Evolutionary conservation across 2,329 filamentous ascomycete genomes (phyloP).

Genomic region (Cercospora citrullina): DNA sequence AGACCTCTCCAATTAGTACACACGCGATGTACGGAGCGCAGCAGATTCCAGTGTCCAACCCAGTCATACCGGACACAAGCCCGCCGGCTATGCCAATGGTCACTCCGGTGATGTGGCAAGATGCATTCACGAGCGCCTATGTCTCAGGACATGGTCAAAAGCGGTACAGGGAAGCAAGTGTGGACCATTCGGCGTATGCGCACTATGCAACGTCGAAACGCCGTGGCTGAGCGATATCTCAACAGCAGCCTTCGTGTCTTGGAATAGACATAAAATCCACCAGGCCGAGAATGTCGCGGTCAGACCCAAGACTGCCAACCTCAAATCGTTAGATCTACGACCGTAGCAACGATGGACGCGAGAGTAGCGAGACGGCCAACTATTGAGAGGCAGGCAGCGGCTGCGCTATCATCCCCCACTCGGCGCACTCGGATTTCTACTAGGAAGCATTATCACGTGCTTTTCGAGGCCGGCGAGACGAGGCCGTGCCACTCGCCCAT

Average conservation of each 20-base stretch:
- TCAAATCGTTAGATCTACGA: neutral
- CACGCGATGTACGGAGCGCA: slow-evolving; percentile 29
- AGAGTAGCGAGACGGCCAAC: neutral
- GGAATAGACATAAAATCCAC: neutral
- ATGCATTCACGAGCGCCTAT: slow-evolving; percentile 46
- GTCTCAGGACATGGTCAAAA: slow-evolving; percentile 44
- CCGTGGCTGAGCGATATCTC: slow-evolving; percentile 20
- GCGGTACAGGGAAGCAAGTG: slow-evolving; percentile 48
- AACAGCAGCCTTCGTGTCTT: neutral
- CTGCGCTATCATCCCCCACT: neutral
- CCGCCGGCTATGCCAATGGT: slow-evolving; percentile 38
- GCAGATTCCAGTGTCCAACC: slow-evolving; percentile 24
- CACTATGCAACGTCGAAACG: slow-evolving; percentile 26
- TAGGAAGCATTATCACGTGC: neutral
- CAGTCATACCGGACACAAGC: slow-evolving; percentile 24
- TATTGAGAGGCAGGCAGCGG: neutral
- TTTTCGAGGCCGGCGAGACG: neutral
- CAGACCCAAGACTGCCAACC: neutral
- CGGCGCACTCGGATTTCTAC: neutral
- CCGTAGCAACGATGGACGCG: neutral
- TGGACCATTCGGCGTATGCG: slow-evolving; percentile 26
- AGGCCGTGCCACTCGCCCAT: neutral
- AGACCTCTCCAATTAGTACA: slow-evolving; percentile 34
- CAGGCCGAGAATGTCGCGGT: slow-evolving; percentile 14
- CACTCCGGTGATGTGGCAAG: slow-evolving; percentile 55